These are phyloP conservation scores for Amphibolis antarctica DNA, from an alignment of 106 monocot species.

Conservation along the genomic window DNA sequence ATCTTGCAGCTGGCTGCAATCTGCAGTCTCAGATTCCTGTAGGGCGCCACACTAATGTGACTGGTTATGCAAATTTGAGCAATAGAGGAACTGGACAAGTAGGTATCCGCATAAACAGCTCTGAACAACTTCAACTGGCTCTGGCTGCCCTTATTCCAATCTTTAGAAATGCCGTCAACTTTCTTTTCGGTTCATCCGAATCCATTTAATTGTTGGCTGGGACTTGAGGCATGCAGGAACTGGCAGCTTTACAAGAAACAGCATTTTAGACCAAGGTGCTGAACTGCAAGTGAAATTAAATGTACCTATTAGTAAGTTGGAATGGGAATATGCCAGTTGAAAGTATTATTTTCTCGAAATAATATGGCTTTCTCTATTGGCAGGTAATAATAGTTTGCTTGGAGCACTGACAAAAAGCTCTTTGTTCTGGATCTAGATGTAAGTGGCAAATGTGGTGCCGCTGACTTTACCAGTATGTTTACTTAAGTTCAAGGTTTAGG, in stretches of 20 bases:
- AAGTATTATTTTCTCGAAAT: not conserved
- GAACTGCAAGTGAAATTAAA: not conserved
- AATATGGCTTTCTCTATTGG: not conserved
- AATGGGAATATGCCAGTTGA: too few species aligned
- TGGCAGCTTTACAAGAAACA: not conserved
- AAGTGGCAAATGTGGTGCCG: too few species aligned
- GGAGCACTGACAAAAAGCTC: too few species aligned
- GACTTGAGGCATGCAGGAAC: not conserved
- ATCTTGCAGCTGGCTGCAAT: constrained; percentile 67
- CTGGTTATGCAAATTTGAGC: constrained; percentile 54
- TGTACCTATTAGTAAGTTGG: not conserved
- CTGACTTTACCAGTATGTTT: too few species aligned
- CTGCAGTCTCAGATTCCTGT: constrained; percentile 63
- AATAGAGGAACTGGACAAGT: constrained; percentile 84
- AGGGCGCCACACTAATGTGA: constrained; percentile 64
- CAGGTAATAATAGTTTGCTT: not conserved
- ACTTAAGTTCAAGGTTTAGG: too few species aligned
- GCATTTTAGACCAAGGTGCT: not conserved
- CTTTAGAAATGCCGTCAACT: constrained; percentile 4
- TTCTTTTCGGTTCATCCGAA: constrained; percentile 4
- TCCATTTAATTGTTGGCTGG: too few species aligned
- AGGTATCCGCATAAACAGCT: constrained; percentile 68
- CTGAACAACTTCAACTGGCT: constrained; percentile 76
- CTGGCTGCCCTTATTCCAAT: constrained; percentile 59
- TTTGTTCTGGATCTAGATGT: too few species aligned